Base-by-base conservation (phyloP, 2,329 filamentous ascomycete genomes). In the Lachnellula occidentalis region DNA sequence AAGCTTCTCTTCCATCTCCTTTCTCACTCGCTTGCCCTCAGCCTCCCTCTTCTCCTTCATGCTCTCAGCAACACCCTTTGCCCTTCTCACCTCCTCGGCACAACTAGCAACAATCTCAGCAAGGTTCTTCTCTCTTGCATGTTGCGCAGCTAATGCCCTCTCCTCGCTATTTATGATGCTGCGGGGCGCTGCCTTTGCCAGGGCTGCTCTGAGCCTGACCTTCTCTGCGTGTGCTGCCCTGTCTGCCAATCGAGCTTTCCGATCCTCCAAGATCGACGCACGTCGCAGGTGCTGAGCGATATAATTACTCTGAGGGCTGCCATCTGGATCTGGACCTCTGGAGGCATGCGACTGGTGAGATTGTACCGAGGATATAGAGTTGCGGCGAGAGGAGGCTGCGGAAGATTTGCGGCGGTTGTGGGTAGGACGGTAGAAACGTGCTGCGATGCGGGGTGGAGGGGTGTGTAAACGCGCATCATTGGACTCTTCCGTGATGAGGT, bases 191-290 rank as follows among this genome's bases (percentile, higher is more conserved):
- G 87, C 83, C 71, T 90, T 91, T 56, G 83, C 87, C 54, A 88
- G 70, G 9, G 88, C 88, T 43, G 88, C 88, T 36, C 88, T 80
- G 57, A 90, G 72, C 50, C 89, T 85, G 15, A 94, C 89, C 69
- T 92, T 90, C 70, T 94, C 89, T 21, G 87, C 89, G 70, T 94
- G 88, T 7, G 87, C 87, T 27, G 89, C 89, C 53, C 88, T 78
- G 69, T 92, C 88, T 52, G 89, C 88, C 17, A 94, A 78, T 19
- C 88, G 81, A 14, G 88, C 88, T 68, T 89, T 90, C 58, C 89
- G 85, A 61, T 87, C 86, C 70, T 92, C 88, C 58, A 92, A 80
- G 55, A 92, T 92, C 15, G 87, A 90, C 48, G 87, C 85, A 51
- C 89, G 84, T 43, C 89, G 88, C 54, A 91, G 77, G 67, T 91